Evolutionary conservation across 148 eudicot species (phyloP), one percentile per base, ranked within the genome.

Genomic region (Limonium bicolor): DNA sequence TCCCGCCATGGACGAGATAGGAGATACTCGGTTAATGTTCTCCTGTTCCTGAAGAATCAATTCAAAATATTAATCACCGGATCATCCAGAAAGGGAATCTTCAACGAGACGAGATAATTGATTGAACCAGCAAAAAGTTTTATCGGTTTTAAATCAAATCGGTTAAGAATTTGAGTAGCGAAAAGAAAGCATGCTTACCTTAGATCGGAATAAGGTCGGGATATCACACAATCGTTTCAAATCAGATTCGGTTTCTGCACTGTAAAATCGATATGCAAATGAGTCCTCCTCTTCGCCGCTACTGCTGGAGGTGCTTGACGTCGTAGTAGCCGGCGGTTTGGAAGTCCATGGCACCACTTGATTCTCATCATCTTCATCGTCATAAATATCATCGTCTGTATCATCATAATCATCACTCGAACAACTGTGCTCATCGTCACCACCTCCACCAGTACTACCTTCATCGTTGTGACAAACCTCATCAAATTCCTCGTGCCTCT

Each of bases 331-430:
- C 15, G 46, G 46, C 21, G 46, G 43, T 26, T 22, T 39, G 13
- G 43, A 21, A 1, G 46, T 41, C 46, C 46, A 41, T 11, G 48
- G 48, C 7, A 43, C 48, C 26, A 43, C 48, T 31, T 43, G 48
- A 43, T 43, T 43, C 48, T 43, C 48, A 24, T 43, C 48, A 14
- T 42, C 47, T n/a, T n/a, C n/a, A n/a, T n/a, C n/a, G n/a, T n/a
- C n/a, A n/a, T n/a, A n/a, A n/a, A n/a, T n/a, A n/a, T n/a, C n/a
- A n/a, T n/a, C n/a, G n/a, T n/a, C n/a, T n/a, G n/a, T n/a, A 10
- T 42, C 47, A 2, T n/a, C 16, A 35, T 29, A 8, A 7, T 29
- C 33, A 29, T 29, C 33, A 0, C 33, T 29, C 33, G 10, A 29
- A 0, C 1, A 7, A 29, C 12, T 11, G 14, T n/a, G 13, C 3